Conservation (phyloP, 2,329 filamentous ascomycete species). For the Xylaria sp. region DNA sequence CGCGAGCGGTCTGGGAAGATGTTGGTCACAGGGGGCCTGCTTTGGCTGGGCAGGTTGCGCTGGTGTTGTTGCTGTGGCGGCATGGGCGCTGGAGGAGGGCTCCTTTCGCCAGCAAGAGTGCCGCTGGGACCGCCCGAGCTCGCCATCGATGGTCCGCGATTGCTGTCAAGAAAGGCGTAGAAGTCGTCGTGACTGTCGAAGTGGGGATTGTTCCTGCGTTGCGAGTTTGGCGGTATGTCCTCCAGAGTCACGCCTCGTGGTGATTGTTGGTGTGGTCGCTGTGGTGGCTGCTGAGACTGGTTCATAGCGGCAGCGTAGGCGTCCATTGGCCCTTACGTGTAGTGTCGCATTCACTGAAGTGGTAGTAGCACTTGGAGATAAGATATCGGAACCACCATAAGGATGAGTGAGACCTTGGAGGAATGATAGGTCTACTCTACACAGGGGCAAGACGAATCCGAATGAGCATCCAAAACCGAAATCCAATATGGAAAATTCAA, state of each 20-base stretch:
- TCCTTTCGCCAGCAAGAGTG: constrained; percentile 10
- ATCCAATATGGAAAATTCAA: not conserved
- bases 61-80: constrained; percentile 38
- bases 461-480: not conserved
- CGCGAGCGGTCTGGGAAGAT: constrained; percentile 43
- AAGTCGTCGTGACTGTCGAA: constrained; percentile 49
- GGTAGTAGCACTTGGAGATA: constrained; percentile 1
- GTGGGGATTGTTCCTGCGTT: constrained; percentile 38
- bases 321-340: constrained; percentile 30
- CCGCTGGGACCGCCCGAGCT: not conserved
- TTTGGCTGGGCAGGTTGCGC: constrained; percentile 38
- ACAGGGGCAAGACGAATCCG: not conserved
- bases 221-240: constrained; percentile 26
- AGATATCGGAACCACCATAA: not conserved
- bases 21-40: constrained; percentile 46
- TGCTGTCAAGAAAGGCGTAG: constrained; percentile 48
- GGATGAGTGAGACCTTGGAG: not conserved
- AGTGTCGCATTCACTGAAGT: constrained; percentile 5
- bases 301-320: constrained; percentile 34
- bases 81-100: constrained; percentile 30
- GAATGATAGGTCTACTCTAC: not conserved
- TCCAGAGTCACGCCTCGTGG: constrained; percentile 35
- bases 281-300: constrained; percentile 33
- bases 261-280: constrained; percentile 26
- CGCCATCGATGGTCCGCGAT: constrained; percentile 38